phyloP scores from a whole-genome alignment of 495 filamentous ascomycete species.

The Aspergillus ostianus region DNA sequence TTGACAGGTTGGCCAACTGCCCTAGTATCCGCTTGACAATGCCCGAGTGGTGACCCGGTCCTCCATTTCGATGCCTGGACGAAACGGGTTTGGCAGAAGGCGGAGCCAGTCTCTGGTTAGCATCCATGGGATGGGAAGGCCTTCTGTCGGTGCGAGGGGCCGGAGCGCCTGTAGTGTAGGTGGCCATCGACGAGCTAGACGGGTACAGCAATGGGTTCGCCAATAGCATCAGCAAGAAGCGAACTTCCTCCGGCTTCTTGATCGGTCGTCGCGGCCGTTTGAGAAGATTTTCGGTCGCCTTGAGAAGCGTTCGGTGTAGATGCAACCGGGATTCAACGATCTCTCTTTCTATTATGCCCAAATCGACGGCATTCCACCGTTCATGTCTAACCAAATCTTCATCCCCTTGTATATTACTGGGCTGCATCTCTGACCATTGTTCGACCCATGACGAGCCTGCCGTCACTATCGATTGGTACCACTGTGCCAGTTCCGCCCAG shows the following conservation, averaged over 20 bases:
- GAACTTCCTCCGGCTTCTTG: constrained; percentile 64
- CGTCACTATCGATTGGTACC: constrained; percentile 71
- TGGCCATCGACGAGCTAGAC: constrained; percentile 23
- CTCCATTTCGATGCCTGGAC: constrained; percentile 23
- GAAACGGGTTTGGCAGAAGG: constrained; percentile 21
- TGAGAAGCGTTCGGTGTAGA: constrained; percentile 67
- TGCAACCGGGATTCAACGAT: constrained; percentile 67
- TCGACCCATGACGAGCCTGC: constrained; percentile 61
- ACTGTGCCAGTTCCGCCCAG: constrained; percentile 69
- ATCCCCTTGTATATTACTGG: constrained; percentile 25
- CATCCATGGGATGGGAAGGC: constrained; percentile 29
- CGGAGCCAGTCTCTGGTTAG: constrained; percentile 15
- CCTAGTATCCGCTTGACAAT: constrained; percentile 87
- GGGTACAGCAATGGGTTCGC: constrained; percentile 75
- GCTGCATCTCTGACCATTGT: constrained; percentile 45
- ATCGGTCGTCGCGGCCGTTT: constrained; percentile 77
- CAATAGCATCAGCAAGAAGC: constrained; percentile 81
- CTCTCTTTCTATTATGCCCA: constrained; percentile 55
- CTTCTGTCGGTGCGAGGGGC: constrained; percentile 24
- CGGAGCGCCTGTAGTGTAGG: constrained; percentile 9
- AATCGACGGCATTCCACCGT: constrained; percentile 33
- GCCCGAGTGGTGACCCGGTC: constrained; percentile 65
- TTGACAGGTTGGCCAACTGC: constrained; percentile 70
- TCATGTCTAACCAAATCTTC: constrained; percentile 24
- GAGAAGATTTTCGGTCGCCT: constrained; percentile 79